Conservation (phyloP, 2,329 filamentous ascomycete genomes). For the Ophiostoma tasmaniense region DNA sequence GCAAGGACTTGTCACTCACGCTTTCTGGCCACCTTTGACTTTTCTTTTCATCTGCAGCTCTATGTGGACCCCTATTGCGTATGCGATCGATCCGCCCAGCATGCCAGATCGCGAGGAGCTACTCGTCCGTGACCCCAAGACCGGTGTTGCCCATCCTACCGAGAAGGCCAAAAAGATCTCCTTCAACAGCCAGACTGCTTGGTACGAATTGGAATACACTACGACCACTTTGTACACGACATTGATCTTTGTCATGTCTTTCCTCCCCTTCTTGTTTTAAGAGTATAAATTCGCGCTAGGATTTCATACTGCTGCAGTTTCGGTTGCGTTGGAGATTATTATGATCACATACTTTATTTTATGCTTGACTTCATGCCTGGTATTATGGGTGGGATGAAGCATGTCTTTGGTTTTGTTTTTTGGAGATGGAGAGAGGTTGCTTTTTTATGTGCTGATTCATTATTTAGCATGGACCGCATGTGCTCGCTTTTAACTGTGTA, state of each 20-base stretch:
- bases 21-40: slow-evolving; percentile 53
- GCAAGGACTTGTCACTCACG: slow-evolving; percentile 48
- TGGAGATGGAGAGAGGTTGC: no score
- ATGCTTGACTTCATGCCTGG: background rate
- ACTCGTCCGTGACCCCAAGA: slow-evolving; percentile 46
- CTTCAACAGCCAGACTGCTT: slow-evolving; percentile 36
- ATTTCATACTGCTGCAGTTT: background rate
- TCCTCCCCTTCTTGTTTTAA: slow-evolving; percentile 16
- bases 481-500: background rate
- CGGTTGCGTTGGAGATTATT: background rate
- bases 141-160: slow-evolving; percentile 43
- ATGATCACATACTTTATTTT: background rate
- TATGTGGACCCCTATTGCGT: slow-evolving; percentile 51
- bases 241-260: slow-evolving; percentile 37
- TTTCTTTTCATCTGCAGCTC: slow-evolving; percentile 48
- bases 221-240: slow-evolving; percentile 42
- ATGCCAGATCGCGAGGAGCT: slow-evolving; percentile 32
- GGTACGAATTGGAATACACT: slow-evolving; percentile 48
- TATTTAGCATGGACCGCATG: background rate
- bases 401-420: background rate
- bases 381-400: background rate
- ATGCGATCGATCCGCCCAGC: slow-evolving; percentile 55
- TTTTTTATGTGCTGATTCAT: background rate
- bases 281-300: background rate
- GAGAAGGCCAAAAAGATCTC: slow-evolving; percentile 33